Conservation (phyloP, 768 basidiomycete species). For the Lactarius hatsudake region DNA sequence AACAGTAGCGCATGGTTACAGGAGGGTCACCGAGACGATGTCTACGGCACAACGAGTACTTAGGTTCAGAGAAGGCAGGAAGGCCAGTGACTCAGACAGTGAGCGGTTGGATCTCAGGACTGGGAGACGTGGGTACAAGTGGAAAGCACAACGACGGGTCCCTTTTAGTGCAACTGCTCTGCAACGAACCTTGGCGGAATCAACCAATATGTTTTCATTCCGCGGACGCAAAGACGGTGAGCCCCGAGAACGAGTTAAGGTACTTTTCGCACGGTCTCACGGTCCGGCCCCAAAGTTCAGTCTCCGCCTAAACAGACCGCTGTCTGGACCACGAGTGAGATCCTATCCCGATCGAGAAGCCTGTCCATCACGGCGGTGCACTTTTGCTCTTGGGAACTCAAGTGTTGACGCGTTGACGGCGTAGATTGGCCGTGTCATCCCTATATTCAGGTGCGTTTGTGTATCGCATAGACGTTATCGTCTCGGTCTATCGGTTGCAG, state of each 20-base stretch:
- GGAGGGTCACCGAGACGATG: not conserved
- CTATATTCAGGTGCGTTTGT: slow-evolving; percentile 54
- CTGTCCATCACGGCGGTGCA: slow-evolving; percentile 51
- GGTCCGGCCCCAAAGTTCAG: no score
- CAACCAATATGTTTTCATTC: not conserved
- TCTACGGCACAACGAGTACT: not conserved
- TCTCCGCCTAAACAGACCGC: no score
- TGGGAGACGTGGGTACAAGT: not conserved
- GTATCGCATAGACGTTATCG: slow-evolving; percentile 2
- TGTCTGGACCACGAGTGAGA: no score
- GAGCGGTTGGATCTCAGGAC: no score
- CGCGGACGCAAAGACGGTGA: no score
- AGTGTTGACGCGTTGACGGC: not conserved
- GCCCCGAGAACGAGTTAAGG: no score
- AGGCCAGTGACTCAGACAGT: no score
- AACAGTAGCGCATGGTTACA: not conserved
- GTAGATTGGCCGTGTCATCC: slow-evolving; percentile 55
- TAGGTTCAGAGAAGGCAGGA: not conserved
- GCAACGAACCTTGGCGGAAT: not conserved
- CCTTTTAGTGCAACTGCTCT: no score
- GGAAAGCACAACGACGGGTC: no score
- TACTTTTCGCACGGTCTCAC: no score
- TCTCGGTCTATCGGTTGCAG: slow-evolving; percentile 39
- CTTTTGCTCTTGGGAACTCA: slow-evolving; percentile 21
- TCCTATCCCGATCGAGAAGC: slow-evolving; percentile 75